Evolutionary conservation across 345 rosid genomes (phyloP).

Genomic region (Hirschfeldia incana): DNA sequence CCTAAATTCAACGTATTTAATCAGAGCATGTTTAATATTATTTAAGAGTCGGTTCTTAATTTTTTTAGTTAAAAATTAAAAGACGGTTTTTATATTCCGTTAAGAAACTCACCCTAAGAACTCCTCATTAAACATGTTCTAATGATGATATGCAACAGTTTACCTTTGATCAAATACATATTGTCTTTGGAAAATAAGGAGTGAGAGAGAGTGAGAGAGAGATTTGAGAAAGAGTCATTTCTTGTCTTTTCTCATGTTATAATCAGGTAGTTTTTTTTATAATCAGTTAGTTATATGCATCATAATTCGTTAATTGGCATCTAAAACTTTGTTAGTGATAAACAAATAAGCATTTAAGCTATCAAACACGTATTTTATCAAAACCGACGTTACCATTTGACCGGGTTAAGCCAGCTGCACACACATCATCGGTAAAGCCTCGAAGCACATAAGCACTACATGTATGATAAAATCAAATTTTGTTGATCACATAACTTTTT

Average conservation of each 20-base stretch:
- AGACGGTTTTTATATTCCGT: too few species aligned
- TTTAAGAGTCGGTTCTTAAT: too few species aligned
- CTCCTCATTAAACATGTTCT: too few species aligned
- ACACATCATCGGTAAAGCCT: conserved; percentile 10
- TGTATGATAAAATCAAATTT: neutral
- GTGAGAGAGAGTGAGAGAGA: neutral
- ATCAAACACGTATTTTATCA: neutral
- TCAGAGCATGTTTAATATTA: too few species aligned
- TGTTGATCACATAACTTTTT: neutral
- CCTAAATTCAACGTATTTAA: conserved; percentile 26
- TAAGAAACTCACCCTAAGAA: too few species aligned
- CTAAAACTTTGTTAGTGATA: neutral
- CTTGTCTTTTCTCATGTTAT: conserved; percentile 17
- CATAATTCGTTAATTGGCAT: neutral
- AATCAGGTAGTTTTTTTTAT: conserved; percentile 14
- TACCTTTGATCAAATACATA: conserved; percentile 25
- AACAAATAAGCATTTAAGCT: neutral
- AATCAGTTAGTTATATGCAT: conserved; percentile 3
- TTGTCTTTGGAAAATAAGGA: conserved; percentile 7
- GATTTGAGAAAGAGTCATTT: neutral
- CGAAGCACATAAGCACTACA: neutral
- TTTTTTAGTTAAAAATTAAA: too few species aligned
- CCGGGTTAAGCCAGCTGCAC: neutral
- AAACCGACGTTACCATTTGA: conserved; percentile 1
- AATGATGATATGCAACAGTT: conserved; percentile 10